Base-by-base conservation (phyloP, 495 filamentous ascomycete genomes). In the Pseudomonodictys pantanalensis region DNA sequence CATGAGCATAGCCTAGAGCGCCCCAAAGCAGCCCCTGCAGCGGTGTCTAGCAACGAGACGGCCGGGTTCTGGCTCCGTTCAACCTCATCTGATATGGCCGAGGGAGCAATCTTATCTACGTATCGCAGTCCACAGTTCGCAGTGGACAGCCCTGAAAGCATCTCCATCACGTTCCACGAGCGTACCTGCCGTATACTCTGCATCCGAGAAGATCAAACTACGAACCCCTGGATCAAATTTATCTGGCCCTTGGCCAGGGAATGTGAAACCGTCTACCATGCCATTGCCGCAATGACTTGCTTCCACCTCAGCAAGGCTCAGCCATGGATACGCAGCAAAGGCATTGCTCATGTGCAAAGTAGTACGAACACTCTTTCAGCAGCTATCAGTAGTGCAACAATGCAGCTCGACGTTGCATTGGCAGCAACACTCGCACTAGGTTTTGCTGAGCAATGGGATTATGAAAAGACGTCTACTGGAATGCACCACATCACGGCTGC, bases 361-460 rank as follows among this genome's bases (percentile, higher is more conserved):
- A 87, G 85, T 56, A 82, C 88, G 42, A 76, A 75, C 24, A 76
- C 70, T 50, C 74, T 90, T 15, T 12, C 15, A 41, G 20, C 12
- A 35, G 79, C 79, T 17, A 75, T 78, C 23, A 80, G 81, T 15
- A 81, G 89, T 29, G 76, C 78, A 46, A 78, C 77, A 39, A 88
- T 89, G 81, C 76, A 78, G 28, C 67, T 72, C 4, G 86, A 90
- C 58, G 81, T 83, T 11, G 86, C 87, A 6, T 72, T 92, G 43
- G 87, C 88, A 5, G 90, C 88, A 17, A 88, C 86, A 2, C 73
- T 92, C 12, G 85, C 82, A 0, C 73, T 92, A 12, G 87, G 86
- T 7, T 91, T 91, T 68, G 83, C 86, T 2, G 88, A 92, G 62
- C 86, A 85, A 0, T 92, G 88, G 86, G 87, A 91, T 63, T 81